phyloP scores from a whole-genome alignment of 2,329 filamentous ascomycete species.

The Arthroderma sp. region DNA sequence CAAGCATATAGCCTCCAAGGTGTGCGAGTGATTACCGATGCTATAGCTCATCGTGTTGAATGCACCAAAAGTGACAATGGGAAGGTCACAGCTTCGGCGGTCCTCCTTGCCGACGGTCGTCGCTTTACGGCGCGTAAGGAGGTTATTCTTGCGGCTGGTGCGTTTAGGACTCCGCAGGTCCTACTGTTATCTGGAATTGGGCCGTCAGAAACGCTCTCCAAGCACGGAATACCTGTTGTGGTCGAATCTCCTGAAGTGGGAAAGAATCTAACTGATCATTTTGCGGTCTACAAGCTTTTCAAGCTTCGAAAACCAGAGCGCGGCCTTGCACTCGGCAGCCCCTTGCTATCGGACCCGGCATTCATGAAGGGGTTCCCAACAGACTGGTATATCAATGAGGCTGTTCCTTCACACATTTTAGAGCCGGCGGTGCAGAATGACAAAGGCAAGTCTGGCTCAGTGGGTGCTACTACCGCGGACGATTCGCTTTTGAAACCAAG shows the following conservation, averaged over 20 bases:
- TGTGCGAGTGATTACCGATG: background rate
- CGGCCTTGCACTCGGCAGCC: conserved; percentile 25
- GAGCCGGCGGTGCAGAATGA: conserved; percentile 22
- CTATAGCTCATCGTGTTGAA: conserved; percentile 11
- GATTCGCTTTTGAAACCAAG: conserved; percentile 1
- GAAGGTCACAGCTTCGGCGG: conserved; percentile 20
- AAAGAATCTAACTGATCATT: conserved; percentile 17
- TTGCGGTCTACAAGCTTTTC: conserved; percentile 18
- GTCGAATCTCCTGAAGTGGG: conserved; percentile 15
- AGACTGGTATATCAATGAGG: conserved; percentile 25
- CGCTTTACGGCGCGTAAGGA: conserved; percentile 17
- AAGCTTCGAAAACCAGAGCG: conserved; percentile 20
- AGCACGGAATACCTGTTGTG: conserved; percentile 20
- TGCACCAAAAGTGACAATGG: conserved; percentile 34
- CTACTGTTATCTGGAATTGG: conserved; percentile 26
- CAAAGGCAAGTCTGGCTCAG: conserved; percentile 7
- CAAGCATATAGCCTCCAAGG: background rate
- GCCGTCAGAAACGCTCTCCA: conserved; percentile 14
- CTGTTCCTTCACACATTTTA: conserved; percentile 18
- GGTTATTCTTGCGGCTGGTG: conserved; percentile 21
- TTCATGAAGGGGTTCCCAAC: conserved; percentile 24
- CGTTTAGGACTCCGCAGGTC: conserved; percentile 21
- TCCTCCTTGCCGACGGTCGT: conserved; percentile 15
- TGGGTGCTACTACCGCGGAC: conserved; percentile 6
- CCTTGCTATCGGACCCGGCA: conserved; percentile 23